phyloP scores from a whole-genome alignment of 495 filamentous ascomycete species.

The Tirmania nivea region DNA sequence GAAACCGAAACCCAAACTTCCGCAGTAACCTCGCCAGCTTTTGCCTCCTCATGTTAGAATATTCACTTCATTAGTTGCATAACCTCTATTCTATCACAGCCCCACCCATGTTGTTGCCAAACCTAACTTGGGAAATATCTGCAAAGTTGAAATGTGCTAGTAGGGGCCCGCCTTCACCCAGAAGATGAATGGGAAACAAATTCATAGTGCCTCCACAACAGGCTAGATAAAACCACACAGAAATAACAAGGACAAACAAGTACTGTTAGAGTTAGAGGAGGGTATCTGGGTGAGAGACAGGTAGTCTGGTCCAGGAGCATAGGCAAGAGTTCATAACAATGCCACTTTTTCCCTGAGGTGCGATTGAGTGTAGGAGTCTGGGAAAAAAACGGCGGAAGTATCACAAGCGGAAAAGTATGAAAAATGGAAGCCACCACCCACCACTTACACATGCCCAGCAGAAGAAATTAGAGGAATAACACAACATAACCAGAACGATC shows the following conservation, averaged over 20 bases:
- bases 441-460: background rate
- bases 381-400: no score
- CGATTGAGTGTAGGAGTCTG: no score
- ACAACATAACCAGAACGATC: no score
- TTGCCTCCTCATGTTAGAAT: background rate
- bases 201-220: background rate
- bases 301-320: background rate
- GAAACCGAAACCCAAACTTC: background rate
- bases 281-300: background rate
- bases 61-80: background rate
- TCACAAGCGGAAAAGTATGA: background rate
- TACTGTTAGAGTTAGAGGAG: background rate
- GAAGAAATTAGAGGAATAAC: no score
- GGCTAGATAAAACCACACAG: background rate
- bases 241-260: background rate
- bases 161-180: background rate
- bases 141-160: background rate
- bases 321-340: background rate
- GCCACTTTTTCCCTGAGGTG: background rate
- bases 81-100: no score
- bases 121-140: no score
- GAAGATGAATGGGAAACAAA: background rate
- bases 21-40: background rate
- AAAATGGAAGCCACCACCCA: background rate
- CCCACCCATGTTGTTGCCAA: no score